A percentile compares a stretch with the other conserved stretches of the same genome.
These are phyloP conservation scores for Heliamphora exappendiculata DNA, from an alignment of 148 eudicot species.

Conservation along the genomic window DNA sequence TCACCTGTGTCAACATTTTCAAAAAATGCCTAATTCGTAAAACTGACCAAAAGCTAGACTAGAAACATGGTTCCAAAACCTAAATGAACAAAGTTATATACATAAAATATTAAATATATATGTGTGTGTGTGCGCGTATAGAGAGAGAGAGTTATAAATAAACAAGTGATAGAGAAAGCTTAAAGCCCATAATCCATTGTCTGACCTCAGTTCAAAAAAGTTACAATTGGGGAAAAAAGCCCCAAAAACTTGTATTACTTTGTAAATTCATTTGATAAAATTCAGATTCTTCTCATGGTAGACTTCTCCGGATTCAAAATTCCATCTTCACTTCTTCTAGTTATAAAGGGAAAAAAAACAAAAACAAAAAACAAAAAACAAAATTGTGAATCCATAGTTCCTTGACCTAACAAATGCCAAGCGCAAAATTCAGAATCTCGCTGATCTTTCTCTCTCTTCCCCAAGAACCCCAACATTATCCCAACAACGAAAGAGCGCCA, in stretches of 20 bases:
- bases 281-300: neutral
- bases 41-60: neutral
- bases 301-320: neutral
- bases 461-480: neutral
- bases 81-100: neutral
- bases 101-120: too few species aligned
- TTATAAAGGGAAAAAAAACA: too few species aligned
- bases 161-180: neutral
- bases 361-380: neutral
- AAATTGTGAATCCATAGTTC: neutral
- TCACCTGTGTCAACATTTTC: slow-evolving; percentile 47
- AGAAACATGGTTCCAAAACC: neutral
- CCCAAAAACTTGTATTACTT: neutral
- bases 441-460: neutral
- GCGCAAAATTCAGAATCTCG: neutral
- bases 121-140: too few species aligned
- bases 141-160: too few species aligned
- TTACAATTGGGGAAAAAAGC: neutral
- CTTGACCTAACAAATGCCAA: neutral
- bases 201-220: too few species aligned
- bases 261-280: neutral
- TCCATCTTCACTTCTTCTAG: neutral
- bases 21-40: neutral
- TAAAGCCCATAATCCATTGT: too few species aligned
- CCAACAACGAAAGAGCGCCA: neutral